Evolutionary conservation across 352 stramenopile genomes (phyloP).

Genomic region (Pythium volutum): DNA sequence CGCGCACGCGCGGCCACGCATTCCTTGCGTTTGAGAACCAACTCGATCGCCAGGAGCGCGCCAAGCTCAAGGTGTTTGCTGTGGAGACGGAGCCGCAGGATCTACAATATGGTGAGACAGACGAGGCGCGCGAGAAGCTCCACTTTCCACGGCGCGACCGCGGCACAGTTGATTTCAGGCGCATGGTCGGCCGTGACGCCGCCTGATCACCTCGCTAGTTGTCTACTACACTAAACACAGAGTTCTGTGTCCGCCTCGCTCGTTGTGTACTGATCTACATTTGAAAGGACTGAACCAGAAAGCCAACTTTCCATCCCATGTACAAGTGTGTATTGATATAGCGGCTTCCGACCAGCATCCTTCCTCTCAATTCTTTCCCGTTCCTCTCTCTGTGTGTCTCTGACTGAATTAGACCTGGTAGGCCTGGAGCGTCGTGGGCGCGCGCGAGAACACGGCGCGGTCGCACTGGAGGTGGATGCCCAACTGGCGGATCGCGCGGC

Average conservation of each 20-base stretch:
- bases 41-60: slow-evolving; percentile 6
- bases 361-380: neutral
- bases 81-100: neutral
- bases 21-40: slow-evolving; percentile 14
- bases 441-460: slow-evolving; percentile 19
- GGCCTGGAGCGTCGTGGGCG: slow-evolving; percentile 21
- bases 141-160: slow-evolving; percentile 1
- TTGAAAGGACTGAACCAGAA: neutral
- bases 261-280: no score
- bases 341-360: neutral
- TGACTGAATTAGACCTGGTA: slow-evolving; percentile 21
- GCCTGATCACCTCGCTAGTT: no score
- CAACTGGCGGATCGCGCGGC: slow-evolving; percentile 25
- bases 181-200: neutral
- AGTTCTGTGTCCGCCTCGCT: no score
- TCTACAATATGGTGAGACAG: neutral
- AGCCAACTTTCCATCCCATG: neutral
- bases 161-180: neutral
- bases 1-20: neutral
- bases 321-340: slow-evolving; percentile 2
- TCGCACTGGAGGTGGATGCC: slow-evolving; percentile 27
- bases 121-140: neutral
- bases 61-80: slow-evolving; percentile 8
- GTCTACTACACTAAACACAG: neutral
- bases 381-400: neutral